A percentile compares a stretch with the other conserved stretches of the same genome.
phyloP scores from a whole-genome alignment of 306 rosid species.

The Trifolium pratense region DNA sequence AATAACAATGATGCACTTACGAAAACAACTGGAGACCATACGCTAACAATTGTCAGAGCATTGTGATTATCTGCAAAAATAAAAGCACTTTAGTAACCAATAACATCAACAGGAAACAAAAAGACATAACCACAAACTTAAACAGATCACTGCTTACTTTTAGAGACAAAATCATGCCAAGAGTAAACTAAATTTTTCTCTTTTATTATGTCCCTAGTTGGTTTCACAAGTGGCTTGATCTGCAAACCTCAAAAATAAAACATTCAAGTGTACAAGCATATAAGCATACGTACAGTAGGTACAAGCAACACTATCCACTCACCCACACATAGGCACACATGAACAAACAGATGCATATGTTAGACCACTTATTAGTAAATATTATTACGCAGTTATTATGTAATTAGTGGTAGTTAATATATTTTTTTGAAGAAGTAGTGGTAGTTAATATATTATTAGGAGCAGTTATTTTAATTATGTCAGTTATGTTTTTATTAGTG shows the following conservation, averaged over 20 bases:
- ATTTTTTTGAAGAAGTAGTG: no score
- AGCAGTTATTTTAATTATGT: not conserved
- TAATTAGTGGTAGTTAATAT: not conserved
- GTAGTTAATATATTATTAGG: not conserved
- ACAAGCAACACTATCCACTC: not conserved
- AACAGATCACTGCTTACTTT: slow-evolving; percentile 56
- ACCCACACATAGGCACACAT: not conserved
- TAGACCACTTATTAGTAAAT: not conserved
- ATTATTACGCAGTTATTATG: not conserved
- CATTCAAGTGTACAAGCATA: not conserved
- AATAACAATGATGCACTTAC: slow-evolving; percentile 58
- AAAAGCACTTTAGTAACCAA: slow-evolving; percentile 26
- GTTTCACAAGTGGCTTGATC: slow-evolving; percentile 83
- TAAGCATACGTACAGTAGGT: not conserved
- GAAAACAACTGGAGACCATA: slow-evolving; percentile 85
- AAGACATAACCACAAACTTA: slow-evolving; percentile 1
- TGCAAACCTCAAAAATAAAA: slow-evolving; percentile 45
- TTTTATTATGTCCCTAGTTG: slow-evolving; percentile 61
- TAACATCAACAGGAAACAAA: slow-evolving; percentile 25
- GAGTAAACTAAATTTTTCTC: slow-evolving; percentile 50
- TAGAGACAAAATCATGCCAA: slow-evolving; percentile 89
- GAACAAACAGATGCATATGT: not conserved
- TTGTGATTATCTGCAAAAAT: slow-evolving; percentile 80
- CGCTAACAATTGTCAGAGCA: slow-evolving; percentile 65
- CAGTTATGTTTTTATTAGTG: not conserved